Evolutionary conservation across 176 grass and related monocot species (phyloP).

Genomic region (Cenchrus purpureus): DNA sequence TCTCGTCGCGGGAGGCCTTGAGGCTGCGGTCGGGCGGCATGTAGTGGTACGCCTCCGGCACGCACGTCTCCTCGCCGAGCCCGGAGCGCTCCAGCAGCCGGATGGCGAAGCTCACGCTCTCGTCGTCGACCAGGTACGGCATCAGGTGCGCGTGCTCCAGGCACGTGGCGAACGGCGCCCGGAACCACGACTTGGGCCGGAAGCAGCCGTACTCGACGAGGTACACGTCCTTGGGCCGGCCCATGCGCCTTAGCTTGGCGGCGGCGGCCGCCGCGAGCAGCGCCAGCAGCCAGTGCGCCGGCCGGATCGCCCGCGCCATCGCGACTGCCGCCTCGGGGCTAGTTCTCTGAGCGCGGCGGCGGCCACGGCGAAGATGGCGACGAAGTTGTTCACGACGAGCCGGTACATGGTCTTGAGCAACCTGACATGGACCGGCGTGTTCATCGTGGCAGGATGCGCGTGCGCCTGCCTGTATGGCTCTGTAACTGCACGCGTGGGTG

Average conservation of each 20-base stretch:
- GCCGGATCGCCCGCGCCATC: background rate
- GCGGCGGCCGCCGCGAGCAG: background rate
- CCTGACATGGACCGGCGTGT: background rate
- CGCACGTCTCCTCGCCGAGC: slow-evolving; percentile 62
- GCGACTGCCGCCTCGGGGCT: background rate
- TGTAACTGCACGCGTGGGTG: background rate
- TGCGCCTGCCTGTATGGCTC: background rate
- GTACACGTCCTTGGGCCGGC: slow-evolving; percentile 39
- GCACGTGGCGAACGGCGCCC: slow-evolving; percentile 53
- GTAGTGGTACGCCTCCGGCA: slow-evolving; percentile 59
- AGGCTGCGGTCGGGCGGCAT: slow-evolving; percentile 51
- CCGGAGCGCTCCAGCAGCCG: slow-evolving; percentile 51
- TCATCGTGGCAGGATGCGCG: slow-evolving; percentile 19
- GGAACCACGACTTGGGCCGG: slow-evolving; percentile 30
- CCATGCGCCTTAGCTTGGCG: slow-evolving; percentile 16
- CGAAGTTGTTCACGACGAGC: slow-evolving; percentile 38
- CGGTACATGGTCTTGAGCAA: slow-evolving; percentile 1
- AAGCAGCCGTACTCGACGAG: slow-evolving; percentile 69
- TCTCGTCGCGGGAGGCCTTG: slow-evolving; percentile 36
- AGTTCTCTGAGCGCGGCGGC: background rate
- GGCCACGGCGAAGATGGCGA: background rate
- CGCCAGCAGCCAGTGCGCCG: background rate
- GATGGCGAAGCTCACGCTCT: slow-evolving; percentile 37
- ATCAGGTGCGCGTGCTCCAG: slow-evolving; percentile 48
- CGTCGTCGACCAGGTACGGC: slow-evolving; percentile 49